Evolutionary conservation across 2,329 filamentous ascomycete species (phyloP), one percentile per base, ranked within the genome.

Genomic region (Penicillium sp.): DNA sequence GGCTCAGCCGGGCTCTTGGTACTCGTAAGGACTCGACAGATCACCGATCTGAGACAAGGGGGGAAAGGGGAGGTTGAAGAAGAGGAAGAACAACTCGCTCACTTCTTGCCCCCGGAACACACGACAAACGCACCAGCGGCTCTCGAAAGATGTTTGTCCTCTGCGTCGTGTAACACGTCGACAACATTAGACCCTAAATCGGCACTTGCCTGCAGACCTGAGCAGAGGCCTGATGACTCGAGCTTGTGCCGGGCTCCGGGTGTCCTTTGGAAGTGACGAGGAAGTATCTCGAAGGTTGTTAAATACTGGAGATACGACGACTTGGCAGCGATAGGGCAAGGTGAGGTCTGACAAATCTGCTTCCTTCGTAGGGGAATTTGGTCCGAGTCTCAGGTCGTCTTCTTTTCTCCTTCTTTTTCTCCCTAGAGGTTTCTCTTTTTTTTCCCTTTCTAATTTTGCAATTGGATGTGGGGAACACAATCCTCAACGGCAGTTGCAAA

Each of bases 71-170:
- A 57, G 47, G 40, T 50, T 25, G 55, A 50, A 44, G 50, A 60
- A 52, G 52, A 50, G 46, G 47, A 50, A 52, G 52, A 49, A 44
- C 49, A 55, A 58, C 31, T 51, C 23, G 44, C 21, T 58, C 48
- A 53, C 33, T 55, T 54, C 51, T 34, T 50, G 39, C 23, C 53
- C 49, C 25, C 51, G 33, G 48, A 57, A 33, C 48, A 53, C 59
- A 60, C 48, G 53, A 46, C 51, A 61, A 65, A 71, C 70, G 59
- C 58, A 71, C 68, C 68, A 65, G 58, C 58, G 62, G 62, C 57
- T 64, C 64, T 67, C 60, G 63, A 68, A 65, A 64, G 61, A 72
- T 70, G 69, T 70, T 71, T 71, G 70, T 65, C 57, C 58, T 62
- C 58, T 65, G 60, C 54, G 59, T 70, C 54, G 68, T 72, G 68